Percentiles rank a stretch among this genome's conserved stretches.
phyloP scores from a whole-genome alignment of 192 early-diverging fungal species.

The Backusella tarrabulga region DNA sequence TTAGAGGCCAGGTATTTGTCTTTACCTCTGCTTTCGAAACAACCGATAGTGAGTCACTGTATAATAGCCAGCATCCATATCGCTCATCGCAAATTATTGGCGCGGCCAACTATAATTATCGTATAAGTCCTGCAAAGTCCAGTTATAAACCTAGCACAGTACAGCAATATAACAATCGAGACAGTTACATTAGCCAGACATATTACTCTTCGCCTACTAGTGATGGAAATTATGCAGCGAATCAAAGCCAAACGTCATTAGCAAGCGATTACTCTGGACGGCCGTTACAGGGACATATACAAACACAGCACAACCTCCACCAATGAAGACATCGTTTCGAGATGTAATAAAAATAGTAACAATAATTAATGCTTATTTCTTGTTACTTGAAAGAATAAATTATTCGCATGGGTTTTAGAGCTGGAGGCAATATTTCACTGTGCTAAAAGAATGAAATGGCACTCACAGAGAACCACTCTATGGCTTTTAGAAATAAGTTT shows the following conservation, averaged over 20 bases:
- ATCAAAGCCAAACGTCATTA: neutral
- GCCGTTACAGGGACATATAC: neutral
- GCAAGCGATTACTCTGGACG: neutral
- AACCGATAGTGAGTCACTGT: neutral
- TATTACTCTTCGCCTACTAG: neutral
- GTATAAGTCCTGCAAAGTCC: neutral
- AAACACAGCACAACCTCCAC: neutral
- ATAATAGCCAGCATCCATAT: neutral
- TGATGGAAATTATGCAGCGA: neutral
- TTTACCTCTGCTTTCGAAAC: slow-evolving; percentile 32
- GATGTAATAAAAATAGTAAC: too few relatives aligned
- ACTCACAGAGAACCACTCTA: too few relatives aligned
- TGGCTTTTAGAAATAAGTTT: too few relatives aligned
- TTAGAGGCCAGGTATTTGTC: slow-evolving; percentile 38
- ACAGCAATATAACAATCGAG: neutral
- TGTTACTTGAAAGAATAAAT: too few relatives aligned
- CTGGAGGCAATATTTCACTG: too few relatives aligned
- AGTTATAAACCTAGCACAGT: neutral
- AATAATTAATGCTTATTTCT: too few relatives aligned
- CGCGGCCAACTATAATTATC: neutral
- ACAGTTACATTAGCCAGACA: neutral
- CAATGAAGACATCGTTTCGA: neutral
- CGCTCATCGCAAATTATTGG: neutral
- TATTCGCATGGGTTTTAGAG: too few relatives aligned
- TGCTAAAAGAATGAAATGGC: too few relatives aligned